Conservation (phyloP, 169 alveolate species). For the Eimeria praecox region DNA sequence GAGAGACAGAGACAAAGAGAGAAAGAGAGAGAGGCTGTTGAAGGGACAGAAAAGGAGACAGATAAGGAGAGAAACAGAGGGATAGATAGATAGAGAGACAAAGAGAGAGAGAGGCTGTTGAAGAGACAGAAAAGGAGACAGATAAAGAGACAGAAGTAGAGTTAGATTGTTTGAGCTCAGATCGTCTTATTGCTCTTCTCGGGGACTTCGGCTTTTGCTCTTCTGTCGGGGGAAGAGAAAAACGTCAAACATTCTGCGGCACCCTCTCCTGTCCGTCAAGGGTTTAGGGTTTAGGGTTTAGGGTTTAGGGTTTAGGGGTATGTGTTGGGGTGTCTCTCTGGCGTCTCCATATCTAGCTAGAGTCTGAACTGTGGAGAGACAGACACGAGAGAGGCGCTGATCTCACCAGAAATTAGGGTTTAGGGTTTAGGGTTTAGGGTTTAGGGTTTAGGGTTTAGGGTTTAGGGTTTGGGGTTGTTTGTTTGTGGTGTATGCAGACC, state of each 20-base stretch:
- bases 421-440: background rate
- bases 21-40: too few species aligned
- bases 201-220: slow-evolving; percentile 63
- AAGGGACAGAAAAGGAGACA: too few species aligned
- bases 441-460: slow-evolving; percentile 14
- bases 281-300: slow-evolving; percentile 63
- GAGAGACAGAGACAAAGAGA: too few species aligned
- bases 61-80: too few species aligned
- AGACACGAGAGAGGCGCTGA: too few species aligned
- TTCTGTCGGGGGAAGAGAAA: slow-evolving; percentile 28
- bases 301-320: slow-evolving; percentile 57
- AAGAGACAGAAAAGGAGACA: too few species aligned
- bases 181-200: background rate
- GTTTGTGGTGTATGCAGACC: slow-evolving; percentile 27
- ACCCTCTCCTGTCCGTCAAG: slow-evolving; percentile 47
- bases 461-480: slow-evolving; percentile 2
- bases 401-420: background rate
- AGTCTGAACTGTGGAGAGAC: too few species aligned
- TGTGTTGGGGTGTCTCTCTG: too few species aligned
- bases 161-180: background rate
- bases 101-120: too few species aligned
- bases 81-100: too few species aligned
- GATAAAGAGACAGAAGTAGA: too few species aligned
- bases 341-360: too few species aligned
- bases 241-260: slow-evolving; percentile 56